These are phyloP conservation scores for Pistacia vera DNA, from an alignment of 345 rosid species.

Conservation along the genomic window DNA sequence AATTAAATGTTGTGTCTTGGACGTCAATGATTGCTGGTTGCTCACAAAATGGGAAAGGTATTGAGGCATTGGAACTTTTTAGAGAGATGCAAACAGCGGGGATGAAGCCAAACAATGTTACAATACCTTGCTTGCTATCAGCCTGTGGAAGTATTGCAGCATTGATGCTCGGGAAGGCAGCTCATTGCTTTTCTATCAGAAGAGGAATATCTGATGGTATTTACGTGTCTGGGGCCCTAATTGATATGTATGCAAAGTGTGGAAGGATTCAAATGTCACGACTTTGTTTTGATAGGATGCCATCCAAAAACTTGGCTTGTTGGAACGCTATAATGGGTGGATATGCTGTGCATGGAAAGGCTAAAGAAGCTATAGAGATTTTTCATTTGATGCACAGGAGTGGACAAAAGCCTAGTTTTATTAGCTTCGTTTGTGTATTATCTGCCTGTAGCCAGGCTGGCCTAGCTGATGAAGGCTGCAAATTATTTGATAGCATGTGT, in stretches of 20 bases:
- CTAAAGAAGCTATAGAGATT: slow-evolving; percentile 53
- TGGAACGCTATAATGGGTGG: slow-evolving; percentile 82
- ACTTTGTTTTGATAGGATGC: slow-evolving; percentile 57
- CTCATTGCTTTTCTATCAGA: slow-evolving; percentile 43
- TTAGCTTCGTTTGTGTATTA: slow-evolving; percentile 61
- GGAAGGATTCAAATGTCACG: slow-evolving; percentile 59
- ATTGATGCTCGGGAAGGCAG: slow-evolving; percentile 38
- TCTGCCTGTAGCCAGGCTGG: slow-evolving; percentile 76
- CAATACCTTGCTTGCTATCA: slow-evolving; percentile 42
- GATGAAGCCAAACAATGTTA: slow-evolving; percentile 35
- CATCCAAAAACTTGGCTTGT: slow-evolving; percentile 56
- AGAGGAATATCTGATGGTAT: slow-evolving; percentile 30
- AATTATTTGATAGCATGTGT: slow-evolving; percentile 53
- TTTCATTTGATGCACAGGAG: slow-evolving; percentile 54
- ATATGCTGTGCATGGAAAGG: slow-evolving; percentile 73
- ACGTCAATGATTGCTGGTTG: slow-evolving; percentile 41
- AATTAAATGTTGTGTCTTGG: slow-evolving; percentile 42
- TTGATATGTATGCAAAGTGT: slow-evolving; percentile 84
- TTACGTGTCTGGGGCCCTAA: slow-evolving; percentile 55
- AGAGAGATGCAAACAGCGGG: slow-evolving; percentile 45
- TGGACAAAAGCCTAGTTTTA: slow-evolving; percentile 56
- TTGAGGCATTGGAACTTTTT: slow-evolving; percentile 37
- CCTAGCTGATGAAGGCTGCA: slow-evolving; percentile 53
- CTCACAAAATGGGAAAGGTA: slow-evolving; percentile 44
- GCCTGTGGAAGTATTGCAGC: slow-evolving; percentile 46